Evolutionary conservation across 2,329 filamentous ascomycete genomes (phyloP), one percentile per base, ranked within the genome.

Genomic region (Exophiala viscosa): DNA sequence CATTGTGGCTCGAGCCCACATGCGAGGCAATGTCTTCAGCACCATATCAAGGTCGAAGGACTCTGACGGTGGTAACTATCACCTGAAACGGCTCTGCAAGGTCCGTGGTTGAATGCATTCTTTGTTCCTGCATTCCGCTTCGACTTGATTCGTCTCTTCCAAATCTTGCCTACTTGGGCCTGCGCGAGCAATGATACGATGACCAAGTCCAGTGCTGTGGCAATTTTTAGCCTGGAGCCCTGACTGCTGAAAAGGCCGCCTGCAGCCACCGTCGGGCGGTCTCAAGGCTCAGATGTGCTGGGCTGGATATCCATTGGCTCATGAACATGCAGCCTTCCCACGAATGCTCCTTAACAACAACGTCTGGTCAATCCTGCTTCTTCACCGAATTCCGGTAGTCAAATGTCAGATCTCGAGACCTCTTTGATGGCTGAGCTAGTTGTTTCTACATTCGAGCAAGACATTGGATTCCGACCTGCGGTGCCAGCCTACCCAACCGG

Each of bases 241-340:
- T 52, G 57, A 51, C 54, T 55, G 50, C 45, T 55, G 42, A 55
- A 50, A 61, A 57, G 60, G 60, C 55, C 55, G 56, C 57, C 55
- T 61, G 60, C 60, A 63, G 56, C 23, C 48, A 58, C 23, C 33
- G 51, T 60, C 50, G 58, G 55, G 51, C 59, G 48, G 53, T 58
- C 57, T 58, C 57, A 58, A 59, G 50, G 49, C 45, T 61, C 53
- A 57, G 33, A 52, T 46, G 46, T 52, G 20, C 46, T 41, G 58
- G 50, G 40, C 44, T 50, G 49, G 36, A 45, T 34, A 55, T 48
- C 55, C 51, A 61, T 63, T 61, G 60, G 59, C 46, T 52, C 55
- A 14, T 48, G 28, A 9, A 44, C 56, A 59, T 61, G 59, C 59
- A 54, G 59, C 46, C 45, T 52, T 52, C 60, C 60, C 47, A 58